These are phyloP conservation scores for Carallia pectinifolia DNA, from an alignment of 345 rosid genomes.

Conservation along the genomic window DNA sequence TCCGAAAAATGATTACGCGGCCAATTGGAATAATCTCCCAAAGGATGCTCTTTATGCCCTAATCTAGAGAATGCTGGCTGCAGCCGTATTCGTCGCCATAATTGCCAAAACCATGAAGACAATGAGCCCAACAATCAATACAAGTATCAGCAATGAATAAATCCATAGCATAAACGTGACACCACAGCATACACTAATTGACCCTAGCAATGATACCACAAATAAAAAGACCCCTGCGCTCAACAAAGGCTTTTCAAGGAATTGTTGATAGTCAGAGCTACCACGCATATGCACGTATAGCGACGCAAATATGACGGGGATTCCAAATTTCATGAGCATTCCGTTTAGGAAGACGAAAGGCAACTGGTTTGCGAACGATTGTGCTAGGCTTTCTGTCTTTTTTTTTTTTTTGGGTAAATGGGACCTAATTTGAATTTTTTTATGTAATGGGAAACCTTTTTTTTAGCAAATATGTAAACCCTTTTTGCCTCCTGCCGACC, in stretches of 20 bases:
- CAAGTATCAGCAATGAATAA: constrained; percentile 26
- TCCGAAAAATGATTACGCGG: constrained; percentile 21
- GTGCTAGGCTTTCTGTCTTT: too few species aligned
- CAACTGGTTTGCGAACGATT: constrained; percentile 24
- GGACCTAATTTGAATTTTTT: too few species aligned
- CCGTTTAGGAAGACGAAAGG: constrained; percentile 8
- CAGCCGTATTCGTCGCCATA: constrained; percentile 31
- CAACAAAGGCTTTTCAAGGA: constrained; percentile 26
- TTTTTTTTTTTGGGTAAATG: too few species aligned
- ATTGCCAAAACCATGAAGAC: constrained; percentile 21
- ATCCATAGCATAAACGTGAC: constrained; percentile 16
- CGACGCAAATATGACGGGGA: constrained; percentile 14
- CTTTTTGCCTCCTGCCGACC: too few species aligned
- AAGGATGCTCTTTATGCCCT: constrained; percentile 22
- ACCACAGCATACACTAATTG: constrained; percentile 26
- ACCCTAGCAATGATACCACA: constrained; percentile 28
- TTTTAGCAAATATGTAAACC: too few species aligned
- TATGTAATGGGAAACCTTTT: too few species aligned
- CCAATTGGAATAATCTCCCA: constrained; percentile 35
- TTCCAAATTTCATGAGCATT: constrained; percentile 11
- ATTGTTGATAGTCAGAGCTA: constrained; percentile 26
- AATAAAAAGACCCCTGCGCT: constrained; percentile 16
- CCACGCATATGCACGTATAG: constrained; percentile 10
- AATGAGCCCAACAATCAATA: constrained; percentile 21
- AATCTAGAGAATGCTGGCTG: constrained; percentile 21